These are phyloP conservation scores for Agmasoma carcini DNA, from an alignment of 371 early-diverging fungal species.

Conservation along the genomic window DNA sequence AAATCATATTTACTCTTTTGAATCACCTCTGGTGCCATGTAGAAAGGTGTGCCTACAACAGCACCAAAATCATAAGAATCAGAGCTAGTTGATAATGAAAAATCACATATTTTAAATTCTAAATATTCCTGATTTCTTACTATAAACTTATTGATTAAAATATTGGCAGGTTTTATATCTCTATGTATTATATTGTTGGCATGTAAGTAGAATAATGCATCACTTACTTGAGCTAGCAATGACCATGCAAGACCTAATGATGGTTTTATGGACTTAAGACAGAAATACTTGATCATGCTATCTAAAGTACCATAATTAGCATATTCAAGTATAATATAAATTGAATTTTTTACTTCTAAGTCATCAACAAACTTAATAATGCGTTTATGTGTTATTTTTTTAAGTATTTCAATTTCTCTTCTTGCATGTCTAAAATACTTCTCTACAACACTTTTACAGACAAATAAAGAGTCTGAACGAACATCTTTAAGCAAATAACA, in stretches of 20 bases:
- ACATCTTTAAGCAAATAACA: slow-evolving; percentile 37
- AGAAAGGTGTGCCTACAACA: slow-evolving; percentile 44
- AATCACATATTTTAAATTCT: slow-evolving; percentile 52
- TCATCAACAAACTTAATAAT: slow-evolving; percentile 68
- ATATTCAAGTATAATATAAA: slow-evolving; percentile 74
- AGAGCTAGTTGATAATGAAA: slow-evolving; percentile 32
- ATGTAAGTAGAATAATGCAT: slow-evolving; percentile 80
- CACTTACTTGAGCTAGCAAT: slow-evolving; percentile 66
- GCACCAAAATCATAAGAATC: background rate
- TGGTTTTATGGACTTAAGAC: slow-evolving; percentile 61
- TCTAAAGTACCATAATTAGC: slow-evolving; percentile 67
- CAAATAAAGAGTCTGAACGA: slow-evolving; percentile 14
- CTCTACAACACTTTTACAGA: slow-evolving; percentile 36
- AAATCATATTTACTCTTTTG: slow-evolving; percentile 53
- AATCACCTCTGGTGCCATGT: slow-evolving; percentile 52
- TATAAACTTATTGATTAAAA: slow-evolving; percentile 62
- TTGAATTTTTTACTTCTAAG: slow-evolving; percentile 56
- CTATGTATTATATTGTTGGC: slow-evolving; percentile 80
- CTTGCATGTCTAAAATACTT: slow-evolving; percentile 51
- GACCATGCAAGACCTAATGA: slow-evolving; percentile 61
- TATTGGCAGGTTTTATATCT: slow-evolving; percentile 83
- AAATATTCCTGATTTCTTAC: slow-evolving; percentile 5
- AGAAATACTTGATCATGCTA: slow-evolving; percentile 60
- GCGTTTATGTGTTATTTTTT: slow-evolving; percentile 70
- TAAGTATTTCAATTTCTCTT: slow-evolving; percentile 70